Evolutionary conservation across 1,139 yeast genomes (phyloP).

Genomic region (Scheffersomyces stambukii): DNA sequence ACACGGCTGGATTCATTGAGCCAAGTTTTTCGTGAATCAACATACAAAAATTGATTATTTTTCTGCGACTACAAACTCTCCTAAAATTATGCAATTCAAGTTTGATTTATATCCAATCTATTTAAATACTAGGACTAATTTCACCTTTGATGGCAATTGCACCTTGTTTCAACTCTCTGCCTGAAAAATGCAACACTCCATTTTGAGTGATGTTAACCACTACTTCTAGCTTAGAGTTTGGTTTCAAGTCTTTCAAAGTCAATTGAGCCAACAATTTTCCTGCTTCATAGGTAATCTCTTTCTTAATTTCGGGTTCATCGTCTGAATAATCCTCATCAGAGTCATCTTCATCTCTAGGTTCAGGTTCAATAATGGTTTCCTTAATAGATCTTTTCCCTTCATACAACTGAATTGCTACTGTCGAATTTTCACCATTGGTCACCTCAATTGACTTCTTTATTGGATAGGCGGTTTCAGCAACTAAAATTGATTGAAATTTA

Average conservation of each 20-base stretch:
- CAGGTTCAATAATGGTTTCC: constrained; percentile 73
- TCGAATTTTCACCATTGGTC: constrained; percentile 56
- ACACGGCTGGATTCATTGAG: no score
- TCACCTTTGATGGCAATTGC: constrained; percentile 51
- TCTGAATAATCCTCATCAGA: constrained; percentile 32
- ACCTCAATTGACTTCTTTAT: constrained; percentile 73
- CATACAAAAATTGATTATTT: no score
- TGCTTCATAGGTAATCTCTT: constrained; percentile 70
- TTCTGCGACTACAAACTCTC: no score
- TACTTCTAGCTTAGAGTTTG: constrained; percentile 70
- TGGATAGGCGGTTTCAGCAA: constrained; percentile 88
- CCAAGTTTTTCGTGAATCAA: no score
- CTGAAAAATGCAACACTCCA: constrained; percentile 76
- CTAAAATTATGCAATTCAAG: no score
- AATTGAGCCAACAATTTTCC: constrained; percentile 77
- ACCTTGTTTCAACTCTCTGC: constrained; percentile 77
- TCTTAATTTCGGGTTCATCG: constrained; percentile 68
- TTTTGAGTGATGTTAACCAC: constrained; percentile 81
- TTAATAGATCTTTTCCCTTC: constrained; percentile 83
- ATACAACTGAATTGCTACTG: constrained; percentile 65
- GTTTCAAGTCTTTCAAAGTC: constrained; percentile 67
- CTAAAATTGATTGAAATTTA: constrained; percentile 67
- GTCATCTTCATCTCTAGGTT: constrained; percentile 38
- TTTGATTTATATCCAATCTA: constrained; percentile 4
- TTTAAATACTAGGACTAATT: constrained; percentile 19